Percentiles rank a stretch among this genome's conserved stretches.
These are phyloP conservation scores for Carnegiea gigantea DNA, from an alignment of 179 eudicot genomes.

Conservation along the genomic window DNA sequence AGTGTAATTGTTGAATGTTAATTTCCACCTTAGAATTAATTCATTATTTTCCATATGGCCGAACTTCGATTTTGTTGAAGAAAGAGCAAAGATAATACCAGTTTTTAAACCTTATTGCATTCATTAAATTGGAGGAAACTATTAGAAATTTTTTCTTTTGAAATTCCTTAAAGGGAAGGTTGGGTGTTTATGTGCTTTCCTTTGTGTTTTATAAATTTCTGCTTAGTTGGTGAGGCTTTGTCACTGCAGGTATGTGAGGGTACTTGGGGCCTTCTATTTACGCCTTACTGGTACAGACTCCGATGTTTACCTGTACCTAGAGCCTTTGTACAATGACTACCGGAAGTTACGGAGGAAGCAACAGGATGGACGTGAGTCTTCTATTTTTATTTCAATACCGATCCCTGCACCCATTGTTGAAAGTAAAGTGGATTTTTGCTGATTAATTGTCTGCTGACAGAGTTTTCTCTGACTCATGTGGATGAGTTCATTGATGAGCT, in stretches of 20 bases:
- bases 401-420: not conserved
- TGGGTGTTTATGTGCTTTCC: not conserved
- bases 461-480: conserved; percentile 70
- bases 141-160: not conserved
- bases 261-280: conserved; percentile 89
- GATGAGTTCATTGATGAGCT: conserved; percentile 94
- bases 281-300: conserved; percentile 86
- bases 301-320: conserved; percentile 81
- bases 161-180: not conserved
- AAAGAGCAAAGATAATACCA: no score
- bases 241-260: conserved; percentile 67
- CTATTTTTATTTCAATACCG: not conserved
- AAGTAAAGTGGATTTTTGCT: not conserved
- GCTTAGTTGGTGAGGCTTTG: conserved; percentile 10
- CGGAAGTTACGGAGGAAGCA: conserved; percentile 66
- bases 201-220: not conserved
- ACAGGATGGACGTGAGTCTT: conserved; percentile 68
- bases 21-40: no score
- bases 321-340: conserved; percentile 89
- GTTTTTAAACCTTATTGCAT: no score
- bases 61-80: no score
- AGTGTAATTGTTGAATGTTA: no score
- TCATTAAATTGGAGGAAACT: not conserved
- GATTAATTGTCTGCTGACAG: conserved; percentile 33
- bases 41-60: no score